A percentile compares a stretch with the other conserved stretches of the same genome.
Evolutionary conservation across 23 red algal species (phyloP).

Genomic region (Gracilaria domingensis): DNA sequence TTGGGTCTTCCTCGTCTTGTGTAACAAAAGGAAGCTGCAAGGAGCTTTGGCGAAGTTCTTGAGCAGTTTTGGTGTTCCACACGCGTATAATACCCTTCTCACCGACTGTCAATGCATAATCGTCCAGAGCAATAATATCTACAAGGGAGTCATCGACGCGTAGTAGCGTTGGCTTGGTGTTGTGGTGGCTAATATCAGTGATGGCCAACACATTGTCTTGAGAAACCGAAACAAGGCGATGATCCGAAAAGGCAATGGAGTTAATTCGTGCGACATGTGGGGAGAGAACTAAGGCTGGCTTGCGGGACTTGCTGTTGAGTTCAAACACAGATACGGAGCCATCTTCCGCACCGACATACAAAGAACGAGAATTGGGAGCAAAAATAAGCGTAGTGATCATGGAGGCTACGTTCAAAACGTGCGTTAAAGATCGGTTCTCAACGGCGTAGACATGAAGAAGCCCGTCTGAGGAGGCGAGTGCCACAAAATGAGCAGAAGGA

Average conservation of each 20-base stretch:
- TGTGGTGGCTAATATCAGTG: neutral
- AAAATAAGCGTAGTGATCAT: constrained; percentile 46
- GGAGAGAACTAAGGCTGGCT: neutral
- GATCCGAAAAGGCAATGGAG: constrained; percentile 21
- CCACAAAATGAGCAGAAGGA: constrained; percentile 45
- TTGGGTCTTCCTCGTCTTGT: constrained; percentile 8
- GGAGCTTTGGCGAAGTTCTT: constrained; percentile 21
- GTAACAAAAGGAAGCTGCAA: constrained; percentile 33
- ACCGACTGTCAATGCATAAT: constrained; percentile 21
- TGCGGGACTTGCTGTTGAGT: constrained; percentile 36
- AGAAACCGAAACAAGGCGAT: constrained; percentile 36
- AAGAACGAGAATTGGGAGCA: constrained; percentile 3
- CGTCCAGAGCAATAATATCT: constrained; percentile 16
- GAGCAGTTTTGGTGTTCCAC: constrained; percentile 30
- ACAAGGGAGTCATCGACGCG: constrained; percentile 43
- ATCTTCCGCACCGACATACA: constrained; percentile 46
- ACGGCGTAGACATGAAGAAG: constrained; percentile 51
- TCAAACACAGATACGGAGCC: constrained; percentile 40
- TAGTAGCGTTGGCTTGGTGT: constrained; percentile 4
- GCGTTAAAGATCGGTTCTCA: constrained; percentile 26
- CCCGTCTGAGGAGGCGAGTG: constrained; percentile 55
- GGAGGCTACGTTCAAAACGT: constrained; percentile 33
- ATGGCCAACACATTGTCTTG: constrained; percentile 30
- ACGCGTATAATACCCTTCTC: constrained; percentile 34
- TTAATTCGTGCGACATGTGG: constrained; percentile 47